Percentiles rank a stretch among this genome's conserved stretches.
phyloP scores from a whole-genome alignment of 257 asterid species.

The Solanum ahanhuiri region DNA sequence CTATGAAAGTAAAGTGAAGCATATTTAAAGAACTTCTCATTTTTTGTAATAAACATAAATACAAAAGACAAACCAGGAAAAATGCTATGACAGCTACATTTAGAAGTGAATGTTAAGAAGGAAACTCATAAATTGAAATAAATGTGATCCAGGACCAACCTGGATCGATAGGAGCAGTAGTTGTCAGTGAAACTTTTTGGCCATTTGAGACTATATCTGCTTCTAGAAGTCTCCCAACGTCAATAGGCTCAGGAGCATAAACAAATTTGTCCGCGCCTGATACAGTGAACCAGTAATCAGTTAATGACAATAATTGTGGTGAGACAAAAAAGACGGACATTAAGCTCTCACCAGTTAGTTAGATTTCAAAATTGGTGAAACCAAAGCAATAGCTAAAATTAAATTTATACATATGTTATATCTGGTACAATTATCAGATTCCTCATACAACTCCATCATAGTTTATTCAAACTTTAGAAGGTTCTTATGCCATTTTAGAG shows the following conservation, averaged over 20 bases:
- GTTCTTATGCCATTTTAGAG: not conserved
- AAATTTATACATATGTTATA: not conserved
- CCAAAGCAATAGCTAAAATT: not conserved
- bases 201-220: conserved; percentile 54
- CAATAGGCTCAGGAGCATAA: conserved; percentile 95
- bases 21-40: not conserved
- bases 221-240: conserved; percentile 72
- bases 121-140: not conserved
- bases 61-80: not conserved
- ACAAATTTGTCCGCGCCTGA: conserved; percentile 75
- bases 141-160: conserved; percentile 25
- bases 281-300: not conserved
- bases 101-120: not conserved
- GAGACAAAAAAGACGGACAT: not conserved
- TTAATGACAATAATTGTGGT: not conserved
- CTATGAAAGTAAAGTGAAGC: not conserved
- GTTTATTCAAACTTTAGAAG: not conserved
- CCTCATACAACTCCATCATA: not conserved
- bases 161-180: conserved; percentile 59
- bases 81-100: not conserved
- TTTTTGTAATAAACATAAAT: not conserved
- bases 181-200: conserved; percentile 39
- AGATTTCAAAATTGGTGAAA: not conserved
- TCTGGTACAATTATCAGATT: not conserved
- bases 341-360: not conserved